Base-by-base conservation (phyloP, 208 protist genomes). In the Strigomonas culicis region DNA sequence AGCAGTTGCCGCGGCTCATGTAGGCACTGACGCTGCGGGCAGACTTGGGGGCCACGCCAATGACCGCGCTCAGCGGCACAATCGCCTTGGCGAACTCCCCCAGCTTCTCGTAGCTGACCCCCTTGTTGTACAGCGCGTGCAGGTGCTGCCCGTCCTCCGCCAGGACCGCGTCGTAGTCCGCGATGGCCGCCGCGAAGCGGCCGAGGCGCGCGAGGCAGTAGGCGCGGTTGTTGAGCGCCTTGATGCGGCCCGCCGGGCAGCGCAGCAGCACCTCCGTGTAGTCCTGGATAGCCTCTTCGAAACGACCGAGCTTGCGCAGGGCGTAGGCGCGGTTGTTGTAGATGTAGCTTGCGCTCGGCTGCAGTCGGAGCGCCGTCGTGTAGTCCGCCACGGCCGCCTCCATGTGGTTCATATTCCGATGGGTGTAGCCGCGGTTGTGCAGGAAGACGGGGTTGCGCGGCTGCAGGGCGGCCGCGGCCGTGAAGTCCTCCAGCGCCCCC, bases 111-210 rank as follows among this genome's bases (percentile, higher is more conserved):
- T 82, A 86, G 59, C 63, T 75, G 31, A 90, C 78, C 43, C 91
- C 91, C 34, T 92, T 82, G 72, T 97, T 97, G 70, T 96, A 86
- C 2, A 80, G 77, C 3, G 89, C 90, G 74, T 97, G 77, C 2
- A 65, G 31, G 69, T 97, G 93, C 27, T 31, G 24, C 1, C 67
- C 55, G 55, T 96, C 86, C 13, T 80, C 59, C 17, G 53, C 43
- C 19, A 97, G 55, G 15, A 94, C 84, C 46, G 66, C 50, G 17
- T 72, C 79, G 70, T 97, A 95, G 64, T 97, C 91, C 17, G 39
- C 28, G 50, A 97, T 79, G 4, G 92, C 90, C 50, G 77, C 66
- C 24, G 81, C 73, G 63, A 91, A 90, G 11, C 77, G 30, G 1
- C 70, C 77, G 10, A 80, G 56, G 27, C 82, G 76, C 17, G 88